phyloP scores from a whole-genome alignment of 768 basidiomycete species.

The Tricholoma furcatifolium region DNA sequence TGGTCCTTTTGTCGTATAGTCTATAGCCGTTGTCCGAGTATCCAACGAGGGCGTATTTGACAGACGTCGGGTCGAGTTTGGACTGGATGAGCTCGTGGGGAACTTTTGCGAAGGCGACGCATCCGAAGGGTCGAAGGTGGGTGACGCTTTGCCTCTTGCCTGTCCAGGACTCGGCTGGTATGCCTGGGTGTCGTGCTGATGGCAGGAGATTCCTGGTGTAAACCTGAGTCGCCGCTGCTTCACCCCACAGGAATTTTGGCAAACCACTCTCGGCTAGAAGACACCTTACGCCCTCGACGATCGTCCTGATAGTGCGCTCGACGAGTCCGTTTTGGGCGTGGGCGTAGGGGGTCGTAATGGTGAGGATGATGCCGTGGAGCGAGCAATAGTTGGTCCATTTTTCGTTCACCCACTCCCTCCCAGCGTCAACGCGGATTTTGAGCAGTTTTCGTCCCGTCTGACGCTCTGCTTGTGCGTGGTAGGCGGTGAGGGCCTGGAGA shows the following conservation, averaged over 20 bases:
- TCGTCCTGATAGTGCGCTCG: not conserved
- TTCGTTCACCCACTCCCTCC: too few relatives aligned
- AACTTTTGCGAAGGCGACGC: not conserved
- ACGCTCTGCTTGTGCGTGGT: not conserved
- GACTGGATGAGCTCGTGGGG: not conserved
- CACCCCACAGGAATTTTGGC: too few relatives aligned
- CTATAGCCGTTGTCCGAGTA: too few relatives aligned
- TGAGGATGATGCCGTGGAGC: constrained; percentile 21
- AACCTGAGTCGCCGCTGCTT: not conserved
- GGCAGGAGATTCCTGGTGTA: not conserved
- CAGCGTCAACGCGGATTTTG: too few relatives aligned
- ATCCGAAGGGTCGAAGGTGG: too few relatives aligned
- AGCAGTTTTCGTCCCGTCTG: not conserved
- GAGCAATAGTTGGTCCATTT: constrained; percentile 19
- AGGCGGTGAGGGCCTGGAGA: not conserved
- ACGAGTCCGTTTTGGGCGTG: too few relatives aligned
- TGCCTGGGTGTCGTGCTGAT: too few relatives aligned
- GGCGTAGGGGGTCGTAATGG: too few relatives aligned
- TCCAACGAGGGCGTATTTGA: not conserved
- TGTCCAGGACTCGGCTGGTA: constrained; percentile 11
- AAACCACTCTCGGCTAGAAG: not conserved
- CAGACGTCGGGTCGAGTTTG: not conserved
- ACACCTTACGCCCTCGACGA: not conserved
- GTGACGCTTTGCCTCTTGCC: not conserved
- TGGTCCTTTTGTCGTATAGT: too few relatives aligned